Base-by-base conservation (phyloP, 768 basidiomycete genomes). In the Suillus clintonianus region DNA sequence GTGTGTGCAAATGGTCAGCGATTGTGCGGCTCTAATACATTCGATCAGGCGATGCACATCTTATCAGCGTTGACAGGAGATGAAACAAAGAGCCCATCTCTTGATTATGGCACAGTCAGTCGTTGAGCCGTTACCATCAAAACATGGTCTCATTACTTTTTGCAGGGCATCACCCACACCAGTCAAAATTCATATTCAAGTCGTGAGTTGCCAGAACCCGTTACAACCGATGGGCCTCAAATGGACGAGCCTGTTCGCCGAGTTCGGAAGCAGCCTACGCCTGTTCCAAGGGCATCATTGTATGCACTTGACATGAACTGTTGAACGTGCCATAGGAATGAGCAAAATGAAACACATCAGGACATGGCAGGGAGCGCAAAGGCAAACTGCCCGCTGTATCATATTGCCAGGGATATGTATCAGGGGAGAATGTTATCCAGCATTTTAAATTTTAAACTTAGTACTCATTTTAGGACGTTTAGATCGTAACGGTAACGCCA, bases 1-100 rank as follows among this genome's bases (percentile, higher is more conserved):
- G 72, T 70, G 41, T 14, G 70, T 54, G 13, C 17, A 30, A 37
- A 10, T 36, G 27, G 8, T 22, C 36, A 24, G 37, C 39, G 36
- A 24, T 59, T 39, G 36, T 22, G 51, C 30, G 17, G 19, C 24
- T 56, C 48, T 56, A 61, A 57, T 11, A 27, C 27, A 24, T 39
- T 14, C 5, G 13, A 59, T 34, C 30, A 61, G 60, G 50, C 36
- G 11, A 37, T 34, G 19, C n/a, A 61, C 55, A 30, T 30, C 3
- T 54, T 61, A n/a, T 59, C 60, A 27, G 36, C 34, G 36, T 61
- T 55, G 36, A 30, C 47, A 15, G 36, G 47, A 32, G 45, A 61
- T 10, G 60, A 55, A 15, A 24, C 19, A 13, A 61, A 61, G 9
- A 36, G 60, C 5, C 54, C 60, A 19, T 58, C 60, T 36, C 14